A percentile compares a stretch with the other conserved stretches of the same genome.
These are phyloP conservation scores for Saccharomyces mikatae DNA, from an alignment of 805 yeast genomes.

Conservation along the genomic window DNA sequence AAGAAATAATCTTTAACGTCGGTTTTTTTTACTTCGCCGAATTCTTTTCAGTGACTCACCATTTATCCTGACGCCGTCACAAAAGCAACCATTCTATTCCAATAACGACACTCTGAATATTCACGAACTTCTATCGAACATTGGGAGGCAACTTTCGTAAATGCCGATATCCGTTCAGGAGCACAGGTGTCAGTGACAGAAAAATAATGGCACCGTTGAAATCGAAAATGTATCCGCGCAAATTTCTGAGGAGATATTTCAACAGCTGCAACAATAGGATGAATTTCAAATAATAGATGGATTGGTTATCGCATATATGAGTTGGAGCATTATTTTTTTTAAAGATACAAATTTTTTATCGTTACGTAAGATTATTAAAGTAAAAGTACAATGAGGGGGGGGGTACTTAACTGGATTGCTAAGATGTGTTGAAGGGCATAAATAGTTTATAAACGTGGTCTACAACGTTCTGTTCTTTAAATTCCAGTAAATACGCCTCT, in stretches of 20 bases:
- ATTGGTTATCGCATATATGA: background rate
- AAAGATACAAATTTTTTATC: background rate
- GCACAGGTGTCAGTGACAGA: background rate
- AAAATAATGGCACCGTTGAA: background rate
- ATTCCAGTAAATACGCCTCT: conserved; percentile 18
- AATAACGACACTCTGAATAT: background rate
- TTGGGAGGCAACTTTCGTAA: background rate
- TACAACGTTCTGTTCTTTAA: conserved; percentile 18
- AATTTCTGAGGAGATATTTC: background rate
- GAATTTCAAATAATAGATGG: background rate
- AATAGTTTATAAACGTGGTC: conserved; percentile 20
- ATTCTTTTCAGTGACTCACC: background rate
- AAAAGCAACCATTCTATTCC: background rate
- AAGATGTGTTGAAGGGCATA: conserved; percentile 1
- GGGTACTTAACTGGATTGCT: background rate
- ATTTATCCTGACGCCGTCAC: background rate
- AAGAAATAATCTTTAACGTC: conserved; percentile 3
- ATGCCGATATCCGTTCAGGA: background rate
- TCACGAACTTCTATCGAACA: background rate
- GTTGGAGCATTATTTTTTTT: background rate
- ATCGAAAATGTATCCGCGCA: background rate
- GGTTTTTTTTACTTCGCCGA: background rate
- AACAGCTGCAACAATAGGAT: background rate
- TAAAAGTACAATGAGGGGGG: background rate
- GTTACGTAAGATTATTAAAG: background rate